Evolutionary conservation across 305 asterid species (phyloP).

Genomic region (Rubia balearica): DNA sequence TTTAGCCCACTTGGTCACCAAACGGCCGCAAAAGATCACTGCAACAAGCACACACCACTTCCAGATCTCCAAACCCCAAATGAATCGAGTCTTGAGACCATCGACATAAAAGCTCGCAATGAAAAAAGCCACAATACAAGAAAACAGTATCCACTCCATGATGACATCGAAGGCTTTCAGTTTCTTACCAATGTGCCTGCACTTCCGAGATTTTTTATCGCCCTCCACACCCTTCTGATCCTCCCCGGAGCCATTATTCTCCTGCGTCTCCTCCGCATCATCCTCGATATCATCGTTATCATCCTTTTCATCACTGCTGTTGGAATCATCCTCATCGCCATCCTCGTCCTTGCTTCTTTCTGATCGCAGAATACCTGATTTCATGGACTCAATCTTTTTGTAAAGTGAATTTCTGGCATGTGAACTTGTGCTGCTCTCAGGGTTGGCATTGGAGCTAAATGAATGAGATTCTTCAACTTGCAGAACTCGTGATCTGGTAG

Average conservation of each 20-base stretch:
- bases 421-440: background rate
- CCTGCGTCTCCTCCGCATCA: background rate
- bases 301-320: conserved; percentile 7
- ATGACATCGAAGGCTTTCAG: conserved; percentile 22
- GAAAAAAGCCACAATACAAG: conserved; percentile 27
- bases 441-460: background rate
- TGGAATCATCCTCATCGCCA: background rate
- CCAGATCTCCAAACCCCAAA: conserved; percentile 55
- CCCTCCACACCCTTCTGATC: background rate
- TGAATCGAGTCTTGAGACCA: conserved; percentile 5
- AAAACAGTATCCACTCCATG: conserved; percentile 42
- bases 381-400: conserved; percentile 15
- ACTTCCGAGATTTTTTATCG: conserved; percentile 17
- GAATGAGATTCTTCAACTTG: conserved; percentile 5
- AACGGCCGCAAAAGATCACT: conserved; percentile 61
- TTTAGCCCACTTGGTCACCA: conserved; percentile 55
- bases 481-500: conserved; percentile 10
- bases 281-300: background rate
- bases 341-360: background rate
- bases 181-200: conserved; percentile 32
- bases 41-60: conserved; percentile 53
- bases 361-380: conserved; percentile 4
- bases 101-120: conserved; percentile 28
- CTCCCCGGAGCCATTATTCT: background rate
- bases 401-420: background rate